These are phyloP conservation scores for Samsoniella hepiali DNA, from an alignment of 2,329 filamentous ascomycete genomes.

Conservation along the genomic window DNA sequence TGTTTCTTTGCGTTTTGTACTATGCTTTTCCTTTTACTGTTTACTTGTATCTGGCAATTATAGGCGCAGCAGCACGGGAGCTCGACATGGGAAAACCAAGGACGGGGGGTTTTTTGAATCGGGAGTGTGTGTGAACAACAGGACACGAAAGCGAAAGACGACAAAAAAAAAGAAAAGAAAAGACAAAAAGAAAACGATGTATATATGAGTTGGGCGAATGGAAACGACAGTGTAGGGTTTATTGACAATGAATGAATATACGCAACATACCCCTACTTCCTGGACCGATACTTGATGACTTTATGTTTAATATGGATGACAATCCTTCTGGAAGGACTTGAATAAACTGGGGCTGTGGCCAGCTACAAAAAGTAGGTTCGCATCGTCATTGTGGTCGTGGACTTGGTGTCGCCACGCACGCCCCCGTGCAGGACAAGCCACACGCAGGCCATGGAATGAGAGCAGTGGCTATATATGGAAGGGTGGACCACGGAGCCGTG, in stretches of 20 bases:
- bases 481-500: no score
- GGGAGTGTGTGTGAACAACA: neutral
- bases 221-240: neutral
- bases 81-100: neutral
- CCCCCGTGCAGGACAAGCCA: no score
- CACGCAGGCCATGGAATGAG: no score
- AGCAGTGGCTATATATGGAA: no score
- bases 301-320: no score
- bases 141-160: neutral
- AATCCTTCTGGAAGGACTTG: no score
- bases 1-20: neutral
- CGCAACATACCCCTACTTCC: neutral
- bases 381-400: no score
- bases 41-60: neutral
- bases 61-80: neutral
- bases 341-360: no score
- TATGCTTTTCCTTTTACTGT: neutral
- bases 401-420: no score
- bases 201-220: neutral
- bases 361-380: no score
- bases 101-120: neutral
- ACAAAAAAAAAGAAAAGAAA: no score
- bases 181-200: neutral
- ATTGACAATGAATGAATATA: conserved; percentile 6
- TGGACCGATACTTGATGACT: no score